These are phyloP conservation scores for Magnolia kwangsiensis DNA, from an alignment of 164 flowering plant genomes.

Conservation along the genomic window DNA sequence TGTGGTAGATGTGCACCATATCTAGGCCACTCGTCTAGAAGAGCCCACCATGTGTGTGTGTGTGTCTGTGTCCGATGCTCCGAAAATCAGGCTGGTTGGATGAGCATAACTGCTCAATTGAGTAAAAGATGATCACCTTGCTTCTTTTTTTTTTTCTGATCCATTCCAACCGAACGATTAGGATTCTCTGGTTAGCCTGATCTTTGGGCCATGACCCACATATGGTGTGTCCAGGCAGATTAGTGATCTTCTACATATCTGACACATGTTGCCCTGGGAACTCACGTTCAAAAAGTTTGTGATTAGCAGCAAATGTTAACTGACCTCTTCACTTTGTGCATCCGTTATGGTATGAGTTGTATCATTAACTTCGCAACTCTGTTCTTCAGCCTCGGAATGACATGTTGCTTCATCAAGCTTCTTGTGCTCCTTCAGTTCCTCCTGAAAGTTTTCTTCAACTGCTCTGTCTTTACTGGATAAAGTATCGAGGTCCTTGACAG, in stretches of 20 bases:
- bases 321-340: background rate
- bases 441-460: slow-evolving; percentile 5
- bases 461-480: background rate
- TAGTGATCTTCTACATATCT: background rate
- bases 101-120: too few relatives aligned
- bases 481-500: background rate
- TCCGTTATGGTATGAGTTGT: background rate
- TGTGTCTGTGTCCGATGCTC: too few relatives aligned
- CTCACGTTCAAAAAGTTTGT: background rate
- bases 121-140: too few relatives aligned
- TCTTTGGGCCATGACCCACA: background rate
- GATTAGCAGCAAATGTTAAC: background rate
- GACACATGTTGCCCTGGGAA: background rate
- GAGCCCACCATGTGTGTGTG: too few relatives aligned
- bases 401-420: background rate
- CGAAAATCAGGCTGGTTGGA: too few relatives aligned
- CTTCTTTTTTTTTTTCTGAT: too few relatives aligned
- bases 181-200: too few relatives aligned
- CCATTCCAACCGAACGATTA: too few relatives aligned
- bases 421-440: background rate
- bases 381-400: background rate
- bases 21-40: too few relatives aligned
- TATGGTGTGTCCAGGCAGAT: background rate
- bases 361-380: background rate
- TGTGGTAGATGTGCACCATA: too few relatives aligned